Evolutionary conservation across 495 filamentous ascomycete genomes (phyloP), one percentile per base, ranked within the genome.

Genomic region (Penicilliopsis zonata): DNA sequence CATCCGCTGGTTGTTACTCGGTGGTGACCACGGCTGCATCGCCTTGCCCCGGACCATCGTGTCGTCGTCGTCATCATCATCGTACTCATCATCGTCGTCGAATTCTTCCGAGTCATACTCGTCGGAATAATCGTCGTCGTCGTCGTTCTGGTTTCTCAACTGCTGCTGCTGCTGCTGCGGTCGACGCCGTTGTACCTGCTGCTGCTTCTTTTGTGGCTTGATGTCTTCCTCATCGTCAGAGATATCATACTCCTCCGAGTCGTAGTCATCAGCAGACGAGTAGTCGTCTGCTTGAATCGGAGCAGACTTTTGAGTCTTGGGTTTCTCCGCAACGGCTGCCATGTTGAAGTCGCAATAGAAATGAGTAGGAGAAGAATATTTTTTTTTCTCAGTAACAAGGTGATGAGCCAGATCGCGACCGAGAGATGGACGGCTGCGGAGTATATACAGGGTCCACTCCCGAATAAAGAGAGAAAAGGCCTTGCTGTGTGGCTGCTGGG

Each of bases 101-200:
- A 44, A 28, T 18, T 47, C 49, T 37, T 62, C 57, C 27, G 65
- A 59, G 27, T 62, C 52, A 14, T 64, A 62, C 34, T 67, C 69
- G 18, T 68, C 67, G n/a, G 65, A 75, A 51, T 76, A 59, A 12
- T 57, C 53, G 26, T 69, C 67, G 26, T 63, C 65, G 36, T 61
- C 57, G 19, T 74, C 63, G 65, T 43, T 33, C 21, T 23, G 21
- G 22, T 28, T 37, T 5, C 30, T 44, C n/a, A n/a, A n/a, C 30
- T 49, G 51, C 34, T 58, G 56, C 12, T 47, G 49, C 37, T 58
- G 52, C 29, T 46, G 56, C 25, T 51, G 36, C 13, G 18, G 28
- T 13, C 5, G 41, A 34, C 25, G 21, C 28, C 9, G 19, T 10
- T 17, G 25, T 27, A 13, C 37, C 23, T 17, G 44, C 36, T 33